These are phyloP conservation scores for Aureobasidium musti DNA, from an alignment of 2,329 filamentous ascomycete genomes.

Conservation along the genomic window DNA sequence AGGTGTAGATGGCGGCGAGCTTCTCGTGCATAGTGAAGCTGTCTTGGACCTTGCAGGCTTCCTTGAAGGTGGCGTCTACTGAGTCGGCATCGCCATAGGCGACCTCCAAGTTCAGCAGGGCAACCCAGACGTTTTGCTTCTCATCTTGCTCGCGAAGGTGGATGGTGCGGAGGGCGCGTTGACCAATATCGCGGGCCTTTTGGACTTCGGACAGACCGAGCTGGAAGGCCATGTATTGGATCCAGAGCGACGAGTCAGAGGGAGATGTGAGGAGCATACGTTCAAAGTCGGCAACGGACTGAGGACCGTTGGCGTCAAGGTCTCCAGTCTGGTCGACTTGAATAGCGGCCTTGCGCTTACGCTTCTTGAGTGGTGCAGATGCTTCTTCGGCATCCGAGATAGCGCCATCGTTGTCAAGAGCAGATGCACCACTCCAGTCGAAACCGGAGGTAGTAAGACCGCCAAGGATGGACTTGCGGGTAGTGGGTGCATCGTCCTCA, in stretches of 20 bases:
- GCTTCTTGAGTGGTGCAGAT: slow-evolving; percentile 54
- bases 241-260: slow-evolving; percentile 91
- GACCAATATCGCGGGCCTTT: slow-evolving; percentile 84
- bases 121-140: slow-evolving; percentile 94
- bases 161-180: slow-evolving; percentile 88
- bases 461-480: slow-evolving; percentile 33
- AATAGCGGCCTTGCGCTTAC: slow-evolving; percentile 76
- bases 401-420: slow-evolving; percentile 55
- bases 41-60: slow-evolving; percentile 92
- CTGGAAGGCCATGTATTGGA: slow-evolving; percentile 98
- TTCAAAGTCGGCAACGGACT: slow-evolving; percentile 90
- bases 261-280: slow-evolving; percentile 87
- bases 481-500: slow-evolving; percentile 8
- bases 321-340: slow-evolving; percentile 90
- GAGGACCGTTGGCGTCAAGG: slow-evolving; percentile 82
- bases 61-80: slow-evolving; percentile 83
- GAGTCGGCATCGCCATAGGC: slow-evolving; percentile 76
- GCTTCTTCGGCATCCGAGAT: slow-evolving; percentile 58
- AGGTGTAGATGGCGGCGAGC: slow-evolving; percentile 91
- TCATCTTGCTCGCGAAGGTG: slow-evolving; percentile 87
- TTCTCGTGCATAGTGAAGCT: slow-evolving; percentile 85
- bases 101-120: slow-evolving; percentile 90
- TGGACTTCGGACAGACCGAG: slow-evolving; percentile 86
- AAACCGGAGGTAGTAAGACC: slow-evolving; percentile 73
- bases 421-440: slow-evolving; percentile 76